Evolutionary conservation across 257 asterid species (phyloP).

Genomic region (Nicotiana noctiflora): DNA sequence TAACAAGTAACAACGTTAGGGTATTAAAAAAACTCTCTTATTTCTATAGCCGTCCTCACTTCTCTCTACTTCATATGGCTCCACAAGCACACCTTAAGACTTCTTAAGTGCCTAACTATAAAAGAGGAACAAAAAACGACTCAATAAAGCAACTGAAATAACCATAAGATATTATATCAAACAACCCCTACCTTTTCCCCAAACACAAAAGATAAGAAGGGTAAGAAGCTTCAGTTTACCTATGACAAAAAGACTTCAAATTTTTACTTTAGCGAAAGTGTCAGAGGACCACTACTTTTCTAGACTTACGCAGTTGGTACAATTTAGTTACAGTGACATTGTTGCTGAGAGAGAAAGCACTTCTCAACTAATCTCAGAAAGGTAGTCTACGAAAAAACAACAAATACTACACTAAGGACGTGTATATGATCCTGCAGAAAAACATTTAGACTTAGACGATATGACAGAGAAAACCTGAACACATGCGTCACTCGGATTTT

Average conservation of each 20-base stretch:
- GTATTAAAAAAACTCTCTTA: background rate
- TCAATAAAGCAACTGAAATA: background rate
- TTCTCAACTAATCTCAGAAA: background rate
- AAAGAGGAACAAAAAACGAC: background rate
- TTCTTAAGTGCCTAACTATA: too few species aligned
- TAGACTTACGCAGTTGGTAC: background rate
- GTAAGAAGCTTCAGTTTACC: background rate
- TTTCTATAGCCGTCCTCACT: background rate
- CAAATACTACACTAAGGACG: background rate
- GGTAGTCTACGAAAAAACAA: background rate
- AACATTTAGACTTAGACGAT: background rate
- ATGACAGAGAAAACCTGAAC: background rate
- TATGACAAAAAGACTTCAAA: background rate
- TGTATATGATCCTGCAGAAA: background rate
- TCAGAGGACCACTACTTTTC: background rate
- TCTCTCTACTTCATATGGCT: slow-evolving; percentile 5
- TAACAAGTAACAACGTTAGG: background rate
- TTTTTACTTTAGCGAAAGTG: background rate
- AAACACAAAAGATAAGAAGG: background rate
- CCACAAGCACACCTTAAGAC: background rate
- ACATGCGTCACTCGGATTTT: background rate
- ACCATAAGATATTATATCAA: background rate
- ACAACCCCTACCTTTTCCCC: background rate
- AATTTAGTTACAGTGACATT: background rate
- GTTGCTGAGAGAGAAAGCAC: slow-evolving; percentile 1